These are phyloP conservation scores for Anthracocystis panici-leucophaei DNA, from an alignment of 1,284 basidiomycete species.

Conservation along the genomic window DNA sequence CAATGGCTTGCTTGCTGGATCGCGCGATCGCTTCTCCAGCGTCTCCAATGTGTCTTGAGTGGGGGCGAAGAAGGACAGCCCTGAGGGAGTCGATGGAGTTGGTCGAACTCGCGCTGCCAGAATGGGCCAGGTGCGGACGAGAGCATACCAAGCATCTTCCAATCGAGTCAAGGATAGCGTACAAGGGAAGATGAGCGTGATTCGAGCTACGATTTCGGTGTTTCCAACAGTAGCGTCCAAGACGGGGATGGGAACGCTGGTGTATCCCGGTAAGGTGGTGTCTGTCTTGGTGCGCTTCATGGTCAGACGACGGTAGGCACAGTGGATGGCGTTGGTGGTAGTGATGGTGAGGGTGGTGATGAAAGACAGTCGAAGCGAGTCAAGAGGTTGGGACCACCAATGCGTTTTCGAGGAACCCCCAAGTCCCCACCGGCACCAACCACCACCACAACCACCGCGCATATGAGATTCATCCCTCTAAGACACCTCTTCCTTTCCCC, in stretches of 20 bases:
- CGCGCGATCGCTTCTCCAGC: constrained; percentile 16
- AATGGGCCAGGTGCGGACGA: constrained; percentile 30
- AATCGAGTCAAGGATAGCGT: constrained; percentile 7
- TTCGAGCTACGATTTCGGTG: constrained; percentile 29
- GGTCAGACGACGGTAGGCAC: too few relatives aligned
- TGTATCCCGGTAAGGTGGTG: constrained; percentile 3
- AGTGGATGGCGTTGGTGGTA: too few relatives aligned
- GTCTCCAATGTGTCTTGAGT: neutral
- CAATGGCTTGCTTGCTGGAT: neutral
- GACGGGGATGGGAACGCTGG: constrained; percentile 16
- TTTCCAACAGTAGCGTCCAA: constrained; percentile 22
- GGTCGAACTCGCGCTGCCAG: constrained; percentile 30
- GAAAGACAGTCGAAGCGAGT: too few relatives aligned
- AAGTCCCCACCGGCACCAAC: too few relatives aligned
- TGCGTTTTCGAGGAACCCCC: too few relatives aligned
- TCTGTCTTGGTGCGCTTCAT: neutral
- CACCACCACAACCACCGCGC: too few relatives aligned
- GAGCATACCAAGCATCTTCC: constrained; percentile 23
- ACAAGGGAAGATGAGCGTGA: constrained; percentile 17
- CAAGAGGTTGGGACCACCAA: too few relatives aligned
- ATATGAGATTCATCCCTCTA: too few relatives aligned
- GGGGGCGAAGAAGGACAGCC: constrained; percentile 18
- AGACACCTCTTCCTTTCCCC: too few relatives aligned
- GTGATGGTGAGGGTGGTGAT: too few relatives aligned
- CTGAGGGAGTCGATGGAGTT: constrained; percentile 14